Evolutionary conservation across 148 eudicot genomes (phyloP).

Genomic region (Cornus suecica): DNA sequence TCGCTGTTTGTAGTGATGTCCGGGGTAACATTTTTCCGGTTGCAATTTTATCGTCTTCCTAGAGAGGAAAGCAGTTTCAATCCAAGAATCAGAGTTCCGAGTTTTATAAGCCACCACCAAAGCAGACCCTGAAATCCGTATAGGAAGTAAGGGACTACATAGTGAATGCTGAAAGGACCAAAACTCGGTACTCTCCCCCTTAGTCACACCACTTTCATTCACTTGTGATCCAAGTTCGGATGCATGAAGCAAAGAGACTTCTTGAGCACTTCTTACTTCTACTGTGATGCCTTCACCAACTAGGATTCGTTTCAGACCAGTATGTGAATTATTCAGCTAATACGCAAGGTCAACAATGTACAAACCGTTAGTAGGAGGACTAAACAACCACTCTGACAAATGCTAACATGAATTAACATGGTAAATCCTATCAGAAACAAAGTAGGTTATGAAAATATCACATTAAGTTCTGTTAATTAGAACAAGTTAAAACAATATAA

Average conservation of each 20-base stretch:
- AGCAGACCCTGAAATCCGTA: slow-evolving; percentile 50
- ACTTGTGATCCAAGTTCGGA: slow-evolving; percentile 22
- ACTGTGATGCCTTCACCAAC: slow-evolving; percentile 59
- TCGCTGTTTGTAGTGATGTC: slow-evolving; percentile 21
- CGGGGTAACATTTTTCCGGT: slow-evolving; percentile 44
- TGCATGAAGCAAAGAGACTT: slow-evolving; percentile 34
- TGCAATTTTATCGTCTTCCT: slow-evolving; percentile 41
- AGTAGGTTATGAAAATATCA: background rate
- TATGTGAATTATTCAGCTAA: slow-evolving; percentile 45
- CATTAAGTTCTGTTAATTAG: background rate
- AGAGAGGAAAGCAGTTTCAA: slow-evolving; percentile 27
- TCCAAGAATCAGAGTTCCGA: slow-evolving; percentile 23
- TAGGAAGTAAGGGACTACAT: slow-evolving; percentile 39
- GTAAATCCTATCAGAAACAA: background rate
- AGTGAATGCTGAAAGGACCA: slow-evolving; percentile 22
- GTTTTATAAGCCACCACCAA: slow-evolving; percentile 41
- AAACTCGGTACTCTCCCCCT: slow-evolving; percentile 8
- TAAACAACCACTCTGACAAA: background rate
- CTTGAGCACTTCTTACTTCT: slow-evolving; percentile 43
- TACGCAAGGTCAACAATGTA: slow-evolving; percentile 10
- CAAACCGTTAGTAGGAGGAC: slow-evolving; percentile 10
- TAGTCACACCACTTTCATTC: slow-evolving; percentile 16
- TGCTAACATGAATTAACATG: background rate
- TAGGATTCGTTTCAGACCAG: slow-evolving; percentile 48
- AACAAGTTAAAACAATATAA: background rate